These are phyloP conservation scores for Lasiodiplodia sp. DNA, from an alignment of 2,329 filamentous ascomycete species.

Conservation along the genomic window DNA sequence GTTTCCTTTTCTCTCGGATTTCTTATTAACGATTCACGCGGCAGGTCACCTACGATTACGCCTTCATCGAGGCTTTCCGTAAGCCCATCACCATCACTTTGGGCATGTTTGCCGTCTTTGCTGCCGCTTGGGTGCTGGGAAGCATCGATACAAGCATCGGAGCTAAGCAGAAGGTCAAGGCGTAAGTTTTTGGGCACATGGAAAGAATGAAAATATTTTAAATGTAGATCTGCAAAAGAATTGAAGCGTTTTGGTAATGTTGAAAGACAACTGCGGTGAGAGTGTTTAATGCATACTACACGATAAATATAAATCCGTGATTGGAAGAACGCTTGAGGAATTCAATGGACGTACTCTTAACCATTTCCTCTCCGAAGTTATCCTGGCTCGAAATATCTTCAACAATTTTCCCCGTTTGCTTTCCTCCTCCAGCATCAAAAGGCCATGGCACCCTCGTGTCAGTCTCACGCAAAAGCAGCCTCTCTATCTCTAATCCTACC, in stretches of 20 bases:
- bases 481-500: too few relatives aligned
- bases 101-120: conserved; percentile 77
- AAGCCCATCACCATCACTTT: conserved; percentile 86
- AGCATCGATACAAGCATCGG: conserved; percentile 83
- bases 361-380: too few relatives aligned
- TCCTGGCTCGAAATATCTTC: too few relatives aligned
- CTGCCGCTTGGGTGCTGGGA: conserved; percentile 75
- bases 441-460: too few relatives aligned
- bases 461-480: too few relatives aligned
- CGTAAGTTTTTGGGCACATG: not conserved
- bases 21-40: conserved; percentile 3
- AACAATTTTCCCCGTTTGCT: too few relatives aligned
- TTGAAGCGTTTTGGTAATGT: conserved; percentile 10
- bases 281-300: too few relatives aligned
- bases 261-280: not conserved
- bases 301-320: too few relatives aligned
- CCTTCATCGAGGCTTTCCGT: conserved; percentile 74
- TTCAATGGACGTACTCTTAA: too few relatives aligned
- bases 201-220: conserved; percentile 3
- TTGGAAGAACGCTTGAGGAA: too few relatives aligned
- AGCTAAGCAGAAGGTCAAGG: conserved; percentile 53
- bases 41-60: conserved; percentile 82
- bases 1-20: not conserved
- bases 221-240: conserved; percentile 12
- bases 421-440: too few relatives aligned